Percentiles rank a stretch among this genome's conserved stretches.
phyloP scores from a whole-genome alignment of 164 flowering plant species.

The Vitis vinifera region DNA sequence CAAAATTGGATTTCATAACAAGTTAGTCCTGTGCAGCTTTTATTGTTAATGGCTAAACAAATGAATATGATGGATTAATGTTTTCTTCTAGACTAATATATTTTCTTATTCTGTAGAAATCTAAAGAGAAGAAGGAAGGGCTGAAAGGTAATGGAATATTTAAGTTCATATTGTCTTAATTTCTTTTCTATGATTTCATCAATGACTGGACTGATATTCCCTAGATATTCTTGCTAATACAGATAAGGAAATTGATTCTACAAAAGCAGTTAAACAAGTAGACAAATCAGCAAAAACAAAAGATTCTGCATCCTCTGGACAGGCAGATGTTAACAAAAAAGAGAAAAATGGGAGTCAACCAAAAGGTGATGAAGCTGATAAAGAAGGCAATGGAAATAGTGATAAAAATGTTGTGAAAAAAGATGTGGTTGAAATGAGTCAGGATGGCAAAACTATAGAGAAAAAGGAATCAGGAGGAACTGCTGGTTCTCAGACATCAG shows the following conservation, averaged over 20 bases:
- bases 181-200: not conserved
- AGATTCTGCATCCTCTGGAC: conserved; percentile 26
- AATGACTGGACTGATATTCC: not conserved
- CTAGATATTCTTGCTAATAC: conserved; percentile 7
- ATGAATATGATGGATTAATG: not conserved
- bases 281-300: conserved; percentile 32
- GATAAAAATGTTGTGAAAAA: conserved; percentile 20
- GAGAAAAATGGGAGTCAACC: conserved; percentile 18
- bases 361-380: conserved; percentile 19
- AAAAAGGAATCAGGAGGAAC: conserved; percentile 34
- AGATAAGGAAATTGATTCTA: conserved; percentile 30
- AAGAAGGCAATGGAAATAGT: conserved; percentile 16
- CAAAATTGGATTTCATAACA: too few relatives aligned
- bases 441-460: conserved; percentile 20
- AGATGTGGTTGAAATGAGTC: conserved; percentile 21
- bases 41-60: not conserved
- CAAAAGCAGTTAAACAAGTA: conserved; percentile 23
- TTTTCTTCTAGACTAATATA: conserved; percentile 7
- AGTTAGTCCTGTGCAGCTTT: too few relatives aligned
- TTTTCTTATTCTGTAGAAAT: conserved; percentile 35
- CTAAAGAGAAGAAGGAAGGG: conserved; percentile 43
- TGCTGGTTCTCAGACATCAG: conserved; percentile 28
- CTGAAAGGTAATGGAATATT: conserved; percentile 41
- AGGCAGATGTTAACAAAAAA: conserved; percentile 25
- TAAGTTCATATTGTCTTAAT: not conserved